Base-by-base conservation (phyloP, 208 protist genomes). In the Wallacemonas sp. region DNA sequence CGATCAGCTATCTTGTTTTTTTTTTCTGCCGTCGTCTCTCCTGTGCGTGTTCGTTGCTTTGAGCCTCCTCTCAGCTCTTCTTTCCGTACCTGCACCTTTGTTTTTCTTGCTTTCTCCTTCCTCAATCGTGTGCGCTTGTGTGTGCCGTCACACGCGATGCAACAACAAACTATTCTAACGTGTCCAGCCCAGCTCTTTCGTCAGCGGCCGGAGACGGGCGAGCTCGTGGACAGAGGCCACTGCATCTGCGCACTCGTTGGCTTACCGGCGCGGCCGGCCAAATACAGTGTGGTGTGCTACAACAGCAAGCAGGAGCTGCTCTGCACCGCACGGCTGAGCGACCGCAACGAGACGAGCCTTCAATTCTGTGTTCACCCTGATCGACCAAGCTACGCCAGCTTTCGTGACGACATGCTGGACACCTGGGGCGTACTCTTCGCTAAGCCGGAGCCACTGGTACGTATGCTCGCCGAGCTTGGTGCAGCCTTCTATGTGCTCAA, bases 251-350 rank as follows among this genome's bases (percentile, higher is more conserved):
- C 87, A 21, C 66, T 93, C 41, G 87, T 90, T 4, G 76, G 61
- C 32, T 62, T 86, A 0, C 76, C 83, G 2, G 44, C 63, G 13
- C 66, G 71, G 15, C 76, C 76, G 13, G 77, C 83, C 21, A 86
- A 81, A 61, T 94, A 92, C 69, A 90, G 71, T 32, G 48, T 92
- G 36, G 89, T 94, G 6, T 94, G 85, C 78, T 94, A 94, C 73
- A 87, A 82, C 57, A 81, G 71, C 2, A 50, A 77, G 33, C 83
- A 82, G 24, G 65, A 83, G 37, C 90, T 82, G 19, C 70, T 90
- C 19, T 92, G 85, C 42, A 77, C 87, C 10, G 85, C 73, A 5
- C 50, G 76, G 27, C 60, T 92, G 8, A 46, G 66, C 24, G 55
- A 64, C 19, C 50, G 73, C 30, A 27, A 87, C 1, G 68, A 85